Percentiles rank a stretch among this genome's conserved stretches.
phyloP scores from a whole-genome alignment of 2,329 filamentous ascomycete species.

The Pseudogymnoascus sp. region DNA sequence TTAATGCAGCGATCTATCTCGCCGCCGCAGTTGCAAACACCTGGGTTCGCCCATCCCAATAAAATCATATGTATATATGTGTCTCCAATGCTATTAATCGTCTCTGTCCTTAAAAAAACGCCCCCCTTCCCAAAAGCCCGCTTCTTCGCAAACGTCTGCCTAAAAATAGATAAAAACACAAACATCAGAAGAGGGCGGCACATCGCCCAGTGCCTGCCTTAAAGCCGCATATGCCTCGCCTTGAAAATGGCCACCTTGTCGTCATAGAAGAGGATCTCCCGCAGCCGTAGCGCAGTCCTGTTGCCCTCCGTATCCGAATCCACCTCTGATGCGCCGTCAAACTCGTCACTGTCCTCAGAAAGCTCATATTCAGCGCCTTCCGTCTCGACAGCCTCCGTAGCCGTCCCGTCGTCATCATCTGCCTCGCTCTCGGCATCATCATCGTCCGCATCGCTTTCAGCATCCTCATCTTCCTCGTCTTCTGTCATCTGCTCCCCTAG shows the following conservation, averaged over 20 bases:
- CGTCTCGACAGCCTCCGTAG: slow-evolving; percentile 29
- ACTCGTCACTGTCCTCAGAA: slow-evolving; percentile 43
- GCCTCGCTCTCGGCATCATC: slow-evolving; percentile 40
- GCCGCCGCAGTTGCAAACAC: not conserved
- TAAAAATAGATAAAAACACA: not conserved
- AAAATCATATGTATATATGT: not conserved
- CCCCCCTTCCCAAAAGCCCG: not conserved
- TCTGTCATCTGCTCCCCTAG: slow-evolving; percentile 34
- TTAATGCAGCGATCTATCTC: not conserved
- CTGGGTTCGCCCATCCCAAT: not conserved
- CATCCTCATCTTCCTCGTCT: slow-evolving; percentile 40
- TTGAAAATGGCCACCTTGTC: slow-evolving; percentile 78
- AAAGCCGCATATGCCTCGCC: slow-evolving; percentile 57
- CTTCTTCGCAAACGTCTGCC: not conserved
- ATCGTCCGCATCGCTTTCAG: slow-evolving; percentile 43
- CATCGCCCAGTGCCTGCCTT: slow-evolving; percentile 15
- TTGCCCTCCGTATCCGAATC: slow-evolving; percentile 37
- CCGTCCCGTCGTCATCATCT: slow-evolving; percentile 34
- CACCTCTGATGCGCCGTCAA: slow-evolving; percentile 32
- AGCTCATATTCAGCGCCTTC: slow-evolving; percentile 34
- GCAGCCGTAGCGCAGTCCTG: slow-evolving; percentile 51
- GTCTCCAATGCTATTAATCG: not conserved
- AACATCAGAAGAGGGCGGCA: not conserved
- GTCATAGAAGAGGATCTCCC: slow-evolving; percentile 80
- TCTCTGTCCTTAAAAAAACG: not conserved